These are phyloP conservation scores for Trichophyton equinum DNA, from an alignment of 2,329 filamentous ascomycete genomes.

Conservation along the genomic window DNA sequence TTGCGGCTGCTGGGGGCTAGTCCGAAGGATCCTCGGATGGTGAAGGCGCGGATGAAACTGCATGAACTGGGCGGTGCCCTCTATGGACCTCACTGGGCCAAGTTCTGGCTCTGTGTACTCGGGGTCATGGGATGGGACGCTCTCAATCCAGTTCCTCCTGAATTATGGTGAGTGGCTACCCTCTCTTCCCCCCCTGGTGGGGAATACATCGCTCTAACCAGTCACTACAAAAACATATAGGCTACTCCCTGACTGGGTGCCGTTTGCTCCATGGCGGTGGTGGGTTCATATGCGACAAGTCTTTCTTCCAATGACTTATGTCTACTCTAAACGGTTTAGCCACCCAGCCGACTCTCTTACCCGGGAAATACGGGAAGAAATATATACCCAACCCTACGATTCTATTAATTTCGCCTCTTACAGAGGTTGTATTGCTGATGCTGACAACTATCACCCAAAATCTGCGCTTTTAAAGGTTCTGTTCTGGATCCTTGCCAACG, in stretches of 20 bases:
- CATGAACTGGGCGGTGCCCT: constrained; percentile 77
- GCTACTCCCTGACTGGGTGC: constrained; percentile 79
- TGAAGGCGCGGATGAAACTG: constrained; percentile 68
- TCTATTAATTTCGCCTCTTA: constrained; percentile 64
- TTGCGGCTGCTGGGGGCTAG: constrained; percentile 72
- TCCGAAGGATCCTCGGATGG: constrained; percentile 71
- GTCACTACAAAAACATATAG: constrained; percentile 18
- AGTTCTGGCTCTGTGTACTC: constrained; percentile 82
- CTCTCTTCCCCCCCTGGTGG: not conserved
- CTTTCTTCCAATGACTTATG: constrained; percentile 81
- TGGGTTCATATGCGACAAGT: constrained; percentile 98
- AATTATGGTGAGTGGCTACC: constrained; percentile 53
- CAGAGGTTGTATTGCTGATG: constrained; percentile 66
- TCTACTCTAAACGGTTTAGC: constrained; percentile 73
- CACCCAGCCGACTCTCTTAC: constrained; percentile 65
- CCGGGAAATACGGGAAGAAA: constrained; percentile 59
- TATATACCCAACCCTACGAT: constrained; percentile 68
- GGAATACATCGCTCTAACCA: not conserved
- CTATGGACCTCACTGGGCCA: constrained; percentile 86
- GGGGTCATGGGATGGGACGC: constrained; percentile 80
- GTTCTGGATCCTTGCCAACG: constrained; percentile 65
- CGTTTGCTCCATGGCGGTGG: constrained; percentile 84
- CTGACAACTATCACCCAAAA: constrained; percentile 90
- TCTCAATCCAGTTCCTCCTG: constrained; percentile 86
- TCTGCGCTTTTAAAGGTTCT: constrained; percentile 64